A percentile compares a stretch with the other conserved stretches of the same genome.
phyloP scores from a whole-genome alignment of 2,329 filamentous ascomycete genomes.

The Karstenula rhodostoma region DNA sequence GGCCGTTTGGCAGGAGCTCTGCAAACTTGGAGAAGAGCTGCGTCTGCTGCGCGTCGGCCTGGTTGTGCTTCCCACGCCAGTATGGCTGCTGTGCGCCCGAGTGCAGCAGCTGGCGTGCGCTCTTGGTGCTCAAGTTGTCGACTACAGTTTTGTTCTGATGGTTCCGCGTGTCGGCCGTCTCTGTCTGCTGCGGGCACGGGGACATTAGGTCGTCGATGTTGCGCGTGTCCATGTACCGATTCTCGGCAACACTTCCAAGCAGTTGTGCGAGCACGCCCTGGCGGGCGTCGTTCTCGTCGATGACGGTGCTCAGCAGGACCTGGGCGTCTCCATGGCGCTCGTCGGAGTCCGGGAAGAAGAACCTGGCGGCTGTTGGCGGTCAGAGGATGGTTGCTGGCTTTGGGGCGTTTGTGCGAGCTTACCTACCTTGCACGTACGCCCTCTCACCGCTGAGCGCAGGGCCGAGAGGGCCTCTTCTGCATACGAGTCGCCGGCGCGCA shows the following conservation, averaged over 20 bases:
- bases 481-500: constrained; percentile 41
- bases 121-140: constrained; percentile 26
- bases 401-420: constrained; percentile 36
- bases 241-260: constrained; percentile 28
- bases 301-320: constrained; percentile 42
- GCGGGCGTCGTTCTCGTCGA: constrained; percentile 40
- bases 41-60: constrained; percentile 47
- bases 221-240: constrained; percentile 36
- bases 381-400: constrained; percentile 15
- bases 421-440: constrained; percentile 50
- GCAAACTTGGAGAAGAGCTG: constrained; percentile 56
- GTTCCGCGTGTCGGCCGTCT: neutral
- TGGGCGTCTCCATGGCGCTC: constrained; percentile 28
- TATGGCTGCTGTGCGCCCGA: constrained; percentile 18
- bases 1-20: constrained; percentile 55
- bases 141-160: constrained; percentile 29
- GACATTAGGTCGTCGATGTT: constrained; percentile 32
- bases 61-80: neutral
- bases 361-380: constrained; percentile 31
- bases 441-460: constrained; percentile 44
- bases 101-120: constrained; percentile 25
- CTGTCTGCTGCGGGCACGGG: constrained; percentile 23
- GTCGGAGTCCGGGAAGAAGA: constrained; percentile 32
- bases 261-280: constrained; percentile 45
- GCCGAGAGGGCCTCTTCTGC: constrained; percentile 44